Conservation (phyloP, 148 eudicot species). For the Rhododendron vialii region DNA sequence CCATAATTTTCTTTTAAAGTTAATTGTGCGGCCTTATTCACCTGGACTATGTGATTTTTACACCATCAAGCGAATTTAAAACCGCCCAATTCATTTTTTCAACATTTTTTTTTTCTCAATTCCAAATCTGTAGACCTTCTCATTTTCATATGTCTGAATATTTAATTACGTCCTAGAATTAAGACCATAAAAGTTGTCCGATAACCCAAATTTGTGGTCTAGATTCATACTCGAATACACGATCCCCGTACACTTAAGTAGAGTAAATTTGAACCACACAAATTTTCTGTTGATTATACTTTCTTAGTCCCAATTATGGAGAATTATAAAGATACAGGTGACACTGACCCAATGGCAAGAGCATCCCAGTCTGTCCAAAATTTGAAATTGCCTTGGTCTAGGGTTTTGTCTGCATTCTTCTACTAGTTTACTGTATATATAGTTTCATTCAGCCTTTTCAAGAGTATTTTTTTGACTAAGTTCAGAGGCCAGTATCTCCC, state of each 20-base stretch:
- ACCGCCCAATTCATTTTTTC: no score
- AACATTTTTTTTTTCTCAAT: no score
- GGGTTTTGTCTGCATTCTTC: neutral
- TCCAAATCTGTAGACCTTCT: no score
- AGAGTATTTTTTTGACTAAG: neutral
- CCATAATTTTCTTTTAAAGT: no score
- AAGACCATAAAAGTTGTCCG: no score
- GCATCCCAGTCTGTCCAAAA: neutral
- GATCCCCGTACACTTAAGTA: no score
- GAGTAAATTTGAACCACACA: no score
- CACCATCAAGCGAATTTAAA: no score
- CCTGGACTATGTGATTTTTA: neutral
- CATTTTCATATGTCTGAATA: no score
- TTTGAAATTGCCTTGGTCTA: neutral
- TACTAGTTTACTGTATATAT: neutral
- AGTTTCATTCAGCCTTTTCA: neutral
- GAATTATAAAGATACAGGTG: neutral
- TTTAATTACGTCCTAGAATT: no score
- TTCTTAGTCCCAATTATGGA: neutral
- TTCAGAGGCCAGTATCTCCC: neutral
- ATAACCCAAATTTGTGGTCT: no score
- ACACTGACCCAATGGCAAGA: neutral
- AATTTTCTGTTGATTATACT: neutral
- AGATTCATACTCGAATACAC: no score
- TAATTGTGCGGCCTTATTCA: neutral